Evolutionary conservation across 306 rosid species (phyloP), one percentile per base, ranked within the genome.

Genomic region (Potentilla sterilis): DNA sequence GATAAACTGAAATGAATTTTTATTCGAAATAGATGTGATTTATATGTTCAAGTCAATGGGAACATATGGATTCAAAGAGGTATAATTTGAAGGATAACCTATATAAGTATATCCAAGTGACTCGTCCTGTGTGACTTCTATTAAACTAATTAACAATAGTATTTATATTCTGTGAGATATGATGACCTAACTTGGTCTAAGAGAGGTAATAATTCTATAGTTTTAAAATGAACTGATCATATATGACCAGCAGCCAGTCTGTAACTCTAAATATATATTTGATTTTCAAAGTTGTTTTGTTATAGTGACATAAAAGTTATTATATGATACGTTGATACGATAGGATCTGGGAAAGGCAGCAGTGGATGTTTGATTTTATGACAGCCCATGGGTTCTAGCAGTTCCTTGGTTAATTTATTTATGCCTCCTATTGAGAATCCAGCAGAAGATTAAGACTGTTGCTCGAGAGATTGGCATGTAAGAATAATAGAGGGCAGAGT

Each of bases 161-260:
- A 54, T 69, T 18, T 78, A 24, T 46, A 75, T 75, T 75, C 75
- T 78, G 21, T 46, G 34, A 70, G 32, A 75, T 70, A 44, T n/a
- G 42, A 16, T 72, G 62, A 52, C 55, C 52, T 63, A 41, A 44
- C 4, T 24, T 44, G 12, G 74, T 46, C 47, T 12, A 18, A 62
- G 64, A 76, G 32, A 37, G 6, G 8, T 44, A 18, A 72, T 12
- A 73, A 19, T 8, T 6, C 2, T 63, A 34, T 15, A 62, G 28
- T 11, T 32, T 24, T 11, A 32, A 11, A 24, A 61, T 7, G 18
- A 62, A 48, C 38, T 13, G 13, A 75, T 28, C 3, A 28, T 75
- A 46, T 63, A 67, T 51, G 67, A 51, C 15, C 48, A 35, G 37
- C 48, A 35, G 37, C 19, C 1, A 16, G 1, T 19, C 24, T 52